Evolutionary conservation across 2,329 filamentous ascomycete genomes (phyloP).

Genomic region (Cercospora beticola): DNA sequence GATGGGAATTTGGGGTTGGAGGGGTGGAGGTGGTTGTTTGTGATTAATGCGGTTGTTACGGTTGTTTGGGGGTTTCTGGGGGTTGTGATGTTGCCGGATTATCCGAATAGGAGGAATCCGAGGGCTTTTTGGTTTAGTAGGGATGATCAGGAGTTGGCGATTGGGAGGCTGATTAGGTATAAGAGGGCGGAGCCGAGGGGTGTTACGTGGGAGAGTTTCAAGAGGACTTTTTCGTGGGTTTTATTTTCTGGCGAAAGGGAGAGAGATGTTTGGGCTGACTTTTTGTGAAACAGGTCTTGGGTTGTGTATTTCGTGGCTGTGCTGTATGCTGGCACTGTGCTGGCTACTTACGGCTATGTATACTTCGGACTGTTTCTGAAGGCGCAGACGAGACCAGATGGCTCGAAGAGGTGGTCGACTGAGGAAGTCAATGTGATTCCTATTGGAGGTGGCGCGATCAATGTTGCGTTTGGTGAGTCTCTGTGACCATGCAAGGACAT

Average conservation of each 20-base stretch:
- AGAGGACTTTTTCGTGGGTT: constrained; percentile 43
- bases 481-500: not conserved
- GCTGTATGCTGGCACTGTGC: constrained; percentile 49
- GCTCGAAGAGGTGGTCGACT: constrained; percentile 44
- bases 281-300: constrained; percentile 36
- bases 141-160: constrained; percentile 45
- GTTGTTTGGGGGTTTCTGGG: constrained; percentile 38
- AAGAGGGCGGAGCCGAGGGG: constrained; percentile 49
- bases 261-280: not conserved
- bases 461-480: constrained; percentile 43
- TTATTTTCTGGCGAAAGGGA: not conserved
- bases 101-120: constrained; percentile 39
- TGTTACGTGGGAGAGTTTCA: constrained; percentile 47
- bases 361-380: constrained; percentile 50
- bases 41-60: constrained; percentile 42
- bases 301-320: constrained; percentile 49
- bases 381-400: constrained; percentile 44
- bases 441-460: constrained; percentile 51
- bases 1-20: constrained; percentile 34
- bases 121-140: constrained; percentile 50
- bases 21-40: constrained; percentile 39
- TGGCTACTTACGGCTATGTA: constrained; percentile 50
- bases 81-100: constrained; percentile 42
- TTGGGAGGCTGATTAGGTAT: constrained; percentile 47
- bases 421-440: constrained; percentile 52